These are phyloP conservation scores for Schwanniomyces occidentalis DNA, from an alignment of 805 yeast genomes.

Conservation along the genomic window DNA sequence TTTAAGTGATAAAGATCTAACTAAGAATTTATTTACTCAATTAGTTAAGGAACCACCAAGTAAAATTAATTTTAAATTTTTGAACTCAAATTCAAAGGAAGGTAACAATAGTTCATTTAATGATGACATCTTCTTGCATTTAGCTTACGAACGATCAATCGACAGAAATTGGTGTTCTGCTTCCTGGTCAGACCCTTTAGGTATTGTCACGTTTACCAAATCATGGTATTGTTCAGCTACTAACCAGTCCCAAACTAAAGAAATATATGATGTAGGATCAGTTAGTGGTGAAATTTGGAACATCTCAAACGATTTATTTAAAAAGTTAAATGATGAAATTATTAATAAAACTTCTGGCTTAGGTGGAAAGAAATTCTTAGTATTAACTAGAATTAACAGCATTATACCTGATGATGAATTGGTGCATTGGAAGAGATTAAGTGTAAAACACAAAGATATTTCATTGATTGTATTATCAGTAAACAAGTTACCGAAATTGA, in stretches of 20 bases:
- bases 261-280: constrained; percentile 35
- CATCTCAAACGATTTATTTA: constrained; percentile 49
- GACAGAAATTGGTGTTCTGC: constrained; percentile 85
- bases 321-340: constrained; percentile 32
- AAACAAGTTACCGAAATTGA: constrained; percentile 53
- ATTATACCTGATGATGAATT: constrained; percentile 81
- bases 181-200: constrained; percentile 87
- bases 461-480: constrained; percentile 72
- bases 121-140: constrained; percentile 79
- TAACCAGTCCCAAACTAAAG: constrained; percentile 12
- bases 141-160: constrained; percentile 79
- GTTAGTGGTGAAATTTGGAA: constrained; percentile 70
- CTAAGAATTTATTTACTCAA: constrained; percentile 26
- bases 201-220: constrained; percentile 58
- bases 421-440: constrained; percentile 73
- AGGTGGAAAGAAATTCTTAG: constrained; percentile 60
- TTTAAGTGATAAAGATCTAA: constrained; percentile 12
- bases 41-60: constrained; percentile 40
- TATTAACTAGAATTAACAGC: constrained; percentile 69
- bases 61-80: constrained; percentile 35
- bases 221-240: constrained; percentile 57
- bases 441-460: constrained; percentile 55
- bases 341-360: constrained; percentile 30
- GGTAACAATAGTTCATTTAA: constrained; percentile 22
- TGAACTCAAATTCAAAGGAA: constrained; percentile 17